phyloP scores from a whole-genome alignment of 1,284 basidiomycete species.

The Cutaneotrichosporon sp. region DNA sequence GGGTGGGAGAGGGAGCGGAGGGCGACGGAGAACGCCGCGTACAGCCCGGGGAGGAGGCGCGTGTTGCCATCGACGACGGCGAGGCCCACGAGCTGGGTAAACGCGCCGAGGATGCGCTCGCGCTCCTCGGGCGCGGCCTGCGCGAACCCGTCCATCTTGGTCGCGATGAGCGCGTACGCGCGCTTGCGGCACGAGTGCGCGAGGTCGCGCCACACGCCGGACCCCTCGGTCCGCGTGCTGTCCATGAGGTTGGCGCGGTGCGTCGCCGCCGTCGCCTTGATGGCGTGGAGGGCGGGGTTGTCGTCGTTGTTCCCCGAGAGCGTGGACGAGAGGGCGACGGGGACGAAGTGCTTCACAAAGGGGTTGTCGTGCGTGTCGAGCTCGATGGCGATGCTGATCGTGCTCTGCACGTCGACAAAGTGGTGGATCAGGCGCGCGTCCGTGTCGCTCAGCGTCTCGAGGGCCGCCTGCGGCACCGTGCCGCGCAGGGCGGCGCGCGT shows the following conservation, averaged over 20 bases:
- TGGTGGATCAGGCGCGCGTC: slow-evolving; percentile 19
- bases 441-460: slow-evolving; percentile 18
- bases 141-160: slow-evolving; percentile 1
- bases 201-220: slow-evolving; percentile 12
- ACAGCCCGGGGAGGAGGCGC: slow-evolving; percentile 16
- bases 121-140: slow-evolving; percentile 9
- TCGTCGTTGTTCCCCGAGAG: slow-evolving; percentile 13
- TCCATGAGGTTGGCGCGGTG: slow-evolving; percentile 26
- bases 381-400: slow-evolving; percentile 18
- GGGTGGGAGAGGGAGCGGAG: not conserved
- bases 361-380: slow-evolving; percentile 15
- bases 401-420: slow-evolving; percentile 21
- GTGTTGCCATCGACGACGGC: slow-evolving; percentile 23
- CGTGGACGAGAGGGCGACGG: slow-evolving; percentile 15
- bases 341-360: slow-evolving; percentile 14
- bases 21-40: not conserved
- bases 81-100: slow-evolving; percentile 19
- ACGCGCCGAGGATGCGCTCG: slow-evolving; percentile 17
- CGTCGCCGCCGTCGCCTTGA: slow-evolving; percentile 19
- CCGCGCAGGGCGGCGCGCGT: slow-evolving; percentile 15
- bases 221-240: slow-evolving; percentile 12
- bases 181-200: slow-evolving; percentile 14
- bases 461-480: slow-evolving; percentile 9
- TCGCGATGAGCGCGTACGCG: slow-evolving; percentile 16
- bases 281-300: slow-evolving; percentile 21